phyloP scores from a whole-genome alignment of 2,329 filamentous ascomycete genomes.

The Cercospora canescens region DNA sequence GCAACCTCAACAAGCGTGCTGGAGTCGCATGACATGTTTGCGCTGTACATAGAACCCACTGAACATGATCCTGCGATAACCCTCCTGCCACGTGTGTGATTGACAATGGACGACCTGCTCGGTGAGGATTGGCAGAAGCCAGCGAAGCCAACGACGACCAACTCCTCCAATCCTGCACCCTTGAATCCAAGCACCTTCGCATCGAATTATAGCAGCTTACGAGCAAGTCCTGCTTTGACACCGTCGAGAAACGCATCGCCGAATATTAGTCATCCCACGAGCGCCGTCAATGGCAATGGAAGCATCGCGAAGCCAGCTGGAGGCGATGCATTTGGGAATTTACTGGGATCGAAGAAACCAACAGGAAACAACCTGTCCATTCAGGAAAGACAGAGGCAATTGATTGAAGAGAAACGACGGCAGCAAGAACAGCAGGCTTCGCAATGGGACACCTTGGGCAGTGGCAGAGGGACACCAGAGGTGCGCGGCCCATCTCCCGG shows the following conservation, averaged over 20 bases:
- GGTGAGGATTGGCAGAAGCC: slow-evolving; percentile 49
- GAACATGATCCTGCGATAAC: slow-evolving; percentile 8
- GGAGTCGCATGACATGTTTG: slow-evolving; percentile 4
- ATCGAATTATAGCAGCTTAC: slow-evolving; percentile 36
- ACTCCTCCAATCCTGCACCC: slow-evolving; percentile 18
- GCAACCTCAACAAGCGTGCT: not conserved
- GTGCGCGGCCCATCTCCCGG: slow-evolving; percentile 27
- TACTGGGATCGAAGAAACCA: slow-evolving; percentile 63
- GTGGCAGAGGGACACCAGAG: slow-evolving; percentile 50
- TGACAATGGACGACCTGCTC: slow-evolving; percentile 50
- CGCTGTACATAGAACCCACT: not conserved
- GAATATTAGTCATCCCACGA: slow-evolving; percentile 40
- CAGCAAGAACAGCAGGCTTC: slow-evolving; percentile 74
- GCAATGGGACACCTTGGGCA: slow-evolving; percentile 75
- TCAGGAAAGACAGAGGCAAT: slow-evolving; percentile 63
- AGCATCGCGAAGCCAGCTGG: slow-evolving; percentile 52
- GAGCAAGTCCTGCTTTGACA: slow-evolving; percentile 42
- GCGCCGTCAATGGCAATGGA: slow-evolving; percentile 39
- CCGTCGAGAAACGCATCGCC: slow-evolving; percentile 36
- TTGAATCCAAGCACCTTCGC: slow-evolving; percentile 29
- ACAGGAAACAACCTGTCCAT: slow-evolving; percentile 68
- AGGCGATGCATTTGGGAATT: slow-evolving; percentile 74
- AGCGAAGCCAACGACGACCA: slow-evolving; percentile 28
- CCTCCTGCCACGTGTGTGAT: not conserved
- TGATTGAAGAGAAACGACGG: slow-evolving; percentile 75